Evolutionary conservation across 1,284 basidiomycete genomes (phyloP).

Genomic region (Taiwanofungus camphoratus): DNA sequence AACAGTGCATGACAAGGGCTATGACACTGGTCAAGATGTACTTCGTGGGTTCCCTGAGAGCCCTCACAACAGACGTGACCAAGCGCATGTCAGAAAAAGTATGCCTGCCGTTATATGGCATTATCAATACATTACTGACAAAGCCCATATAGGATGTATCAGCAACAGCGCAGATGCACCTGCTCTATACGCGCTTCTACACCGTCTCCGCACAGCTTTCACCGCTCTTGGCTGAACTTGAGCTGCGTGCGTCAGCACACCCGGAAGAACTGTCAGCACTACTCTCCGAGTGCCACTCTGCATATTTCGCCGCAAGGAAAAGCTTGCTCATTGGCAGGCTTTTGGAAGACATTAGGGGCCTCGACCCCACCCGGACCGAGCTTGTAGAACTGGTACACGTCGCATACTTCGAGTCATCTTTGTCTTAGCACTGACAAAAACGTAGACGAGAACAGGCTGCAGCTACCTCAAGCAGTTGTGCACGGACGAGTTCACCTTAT

Average conservation of each 20-base stretch:
- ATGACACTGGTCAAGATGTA: constrained; percentile 97
- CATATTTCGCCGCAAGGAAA: constrained; percentile 74
- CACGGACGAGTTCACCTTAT: constrained; percentile 82
- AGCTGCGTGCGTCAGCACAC: constrained; percentile 64
- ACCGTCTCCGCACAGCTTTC: constrained; percentile 66
- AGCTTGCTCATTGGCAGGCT: constrained; percentile 65
- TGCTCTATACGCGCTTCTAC: constrained; percentile 85
- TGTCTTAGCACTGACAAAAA: constrained; percentile 5
- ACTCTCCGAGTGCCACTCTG: constrained; percentile 77
- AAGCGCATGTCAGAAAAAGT: constrained; percentile 74
- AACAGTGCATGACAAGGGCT: constrained; percentile 91
- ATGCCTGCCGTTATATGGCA: constrained; percentile 7
- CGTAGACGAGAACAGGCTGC: constrained; percentile 81
- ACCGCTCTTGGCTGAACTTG: constrained; percentile 79
- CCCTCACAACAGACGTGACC: constrained; percentile 68
- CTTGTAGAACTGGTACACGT: constrained; percentile 77
- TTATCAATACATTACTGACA: constrained; percentile 4
- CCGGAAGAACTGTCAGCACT: constrained; percentile 76
- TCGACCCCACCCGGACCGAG: constrained; percentile 74
- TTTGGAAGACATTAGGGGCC: constrained; percentile 72
- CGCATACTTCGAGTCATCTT: neutral
- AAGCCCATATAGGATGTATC: constrained; percentile 62
- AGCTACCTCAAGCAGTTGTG: constrained; percentile 87
- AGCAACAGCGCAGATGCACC: constrained; percentile 73
- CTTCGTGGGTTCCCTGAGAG: constrained; percentile 78